Conservation (phyloP, 2,329 filamentous ascomycete genomes). For the Blastomyces silverae region DNA sequence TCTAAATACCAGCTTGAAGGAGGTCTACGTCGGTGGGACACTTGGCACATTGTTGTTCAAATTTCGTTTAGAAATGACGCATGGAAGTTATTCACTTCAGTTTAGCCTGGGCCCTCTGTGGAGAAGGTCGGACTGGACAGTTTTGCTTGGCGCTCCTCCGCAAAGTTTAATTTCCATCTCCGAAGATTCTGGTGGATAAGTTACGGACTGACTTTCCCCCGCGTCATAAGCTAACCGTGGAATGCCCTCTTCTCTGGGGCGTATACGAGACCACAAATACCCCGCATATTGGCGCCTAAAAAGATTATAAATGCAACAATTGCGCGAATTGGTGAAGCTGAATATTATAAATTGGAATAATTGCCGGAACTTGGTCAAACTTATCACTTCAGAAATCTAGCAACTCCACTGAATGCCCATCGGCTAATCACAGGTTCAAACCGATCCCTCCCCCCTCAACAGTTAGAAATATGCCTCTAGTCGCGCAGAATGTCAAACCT, state of each 20-base stretch:
- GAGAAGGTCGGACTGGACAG: too few relatives aligned
- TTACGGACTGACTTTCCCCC: too few relatives aligned
- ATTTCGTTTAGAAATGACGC: not conserved
- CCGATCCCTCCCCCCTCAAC: not conserved
- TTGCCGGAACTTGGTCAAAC: not conserved
- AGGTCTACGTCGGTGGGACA: too few relatives aligned
- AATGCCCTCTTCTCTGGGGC: not conserved
- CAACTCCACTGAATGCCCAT: not conserved
- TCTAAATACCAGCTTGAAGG: too few relatives aligned
- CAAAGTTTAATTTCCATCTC: not conserved
- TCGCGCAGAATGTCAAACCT: constrained; percentile 46
- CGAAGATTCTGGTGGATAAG: not conserved
- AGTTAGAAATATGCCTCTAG: constrained; percentile 30
- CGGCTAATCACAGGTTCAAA: not conserved
- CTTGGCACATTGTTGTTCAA: not conserved
- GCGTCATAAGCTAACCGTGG: not conserved
- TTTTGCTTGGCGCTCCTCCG: not conserved
- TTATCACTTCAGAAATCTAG: not conserved
- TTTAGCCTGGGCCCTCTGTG: not conserved
- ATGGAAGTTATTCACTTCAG: not conserved
- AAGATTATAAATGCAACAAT: not conserved
- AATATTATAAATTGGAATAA: too few relatives aligned
- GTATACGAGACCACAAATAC: not conserved
- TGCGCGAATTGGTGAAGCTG: not conserved
- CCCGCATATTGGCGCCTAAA: not conserved